Base-by-base conservation (phyloP, 139 green algal genomes). In the Chlorella vulgaris region DNA sequence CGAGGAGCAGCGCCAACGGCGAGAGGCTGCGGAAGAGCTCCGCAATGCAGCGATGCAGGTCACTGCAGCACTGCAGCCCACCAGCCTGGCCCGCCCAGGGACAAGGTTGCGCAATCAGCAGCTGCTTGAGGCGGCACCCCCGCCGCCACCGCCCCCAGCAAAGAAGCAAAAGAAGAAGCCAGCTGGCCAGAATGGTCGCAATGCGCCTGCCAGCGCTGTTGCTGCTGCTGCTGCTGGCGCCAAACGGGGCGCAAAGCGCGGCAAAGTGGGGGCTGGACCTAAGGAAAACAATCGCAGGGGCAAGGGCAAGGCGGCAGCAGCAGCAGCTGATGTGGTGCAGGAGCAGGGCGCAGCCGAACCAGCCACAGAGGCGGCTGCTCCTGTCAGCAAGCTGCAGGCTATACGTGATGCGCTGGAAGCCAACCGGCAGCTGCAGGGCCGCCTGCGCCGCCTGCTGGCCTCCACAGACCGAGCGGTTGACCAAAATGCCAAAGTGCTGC, bases 381-480 rank as follows among this genome's bases (percentile, higher is more conserved):
- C 62, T 2, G 28, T 53, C 24, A 68, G 42, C 62, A 63, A 68
- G 35, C 18, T 63, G 26, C 19, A 82, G 33, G 76, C 76, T 13
- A 29, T 82, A 10, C 62, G 63, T 18, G 62, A n/a, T 31, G 62
- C 76, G 7, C 33, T 82, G 76, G 62, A 74, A 26, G 76, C 76
- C 10, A 82, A 82, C 76, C n/a, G 42, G 29, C 42, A 40, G 24
- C 67, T 85, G 73, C 80, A 85, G 69, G 38, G 4, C 22, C 69
- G 80, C 26, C 53, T 85, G 73, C 66, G 60, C 55, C 80, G 80
- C 62, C 35, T 85, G 63, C 73, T 85, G 4, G 36, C 51, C 26
- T 85, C 80, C 35, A 60, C 29, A 3, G 65, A 75, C 50, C 73
- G 69, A 7, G 80, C 80, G 10, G 75, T 75, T 24, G n/a, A 82